These are phyloP conservation scores for Glycine soja DNA, from an alignment of 306 rosid genomes.

Conservation along the genomic window DNA sequence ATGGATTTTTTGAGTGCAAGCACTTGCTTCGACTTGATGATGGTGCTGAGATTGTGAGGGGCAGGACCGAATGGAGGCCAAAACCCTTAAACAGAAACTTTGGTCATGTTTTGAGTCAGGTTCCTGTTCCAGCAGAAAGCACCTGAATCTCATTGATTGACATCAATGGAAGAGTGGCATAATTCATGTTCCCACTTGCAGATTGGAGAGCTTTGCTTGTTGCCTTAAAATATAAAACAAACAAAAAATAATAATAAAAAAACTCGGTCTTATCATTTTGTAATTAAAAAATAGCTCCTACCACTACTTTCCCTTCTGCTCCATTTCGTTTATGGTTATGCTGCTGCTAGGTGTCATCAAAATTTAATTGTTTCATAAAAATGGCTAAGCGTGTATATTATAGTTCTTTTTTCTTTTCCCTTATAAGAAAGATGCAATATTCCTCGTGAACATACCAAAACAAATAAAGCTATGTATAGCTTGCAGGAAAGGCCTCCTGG, in stretches of 20 bases:
- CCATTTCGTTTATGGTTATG: conserved; percentile 43
- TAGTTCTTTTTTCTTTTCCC: not conserved
- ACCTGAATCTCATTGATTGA: conserved; percentile 30
- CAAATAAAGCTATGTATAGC: not conserved
- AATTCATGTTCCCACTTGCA: conserved; percentile 27
- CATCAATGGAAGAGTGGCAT: conserved; percentile 36
- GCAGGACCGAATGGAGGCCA: conserved; percentile 90
- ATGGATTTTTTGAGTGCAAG: conserved; percentile 70
- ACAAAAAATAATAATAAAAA: not conserved
- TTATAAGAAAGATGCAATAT: not conserved
- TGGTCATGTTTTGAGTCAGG: conserved; percentile 44
- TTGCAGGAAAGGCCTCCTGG: not conserved
- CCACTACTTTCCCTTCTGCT: conserved; percentile 1
- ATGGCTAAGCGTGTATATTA: conserved; percentile 52
- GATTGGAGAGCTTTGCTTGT: conserved; percentile 51
- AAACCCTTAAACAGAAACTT: conserved; percentile 55
- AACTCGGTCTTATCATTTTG: conserved; percentile 54
- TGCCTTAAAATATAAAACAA: no score
- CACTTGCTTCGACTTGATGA: conserved; percentile 84
- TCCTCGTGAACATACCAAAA: not conserved
- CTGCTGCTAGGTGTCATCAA: conserved; percentile 42
- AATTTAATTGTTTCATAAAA: conserved; percentile 46
- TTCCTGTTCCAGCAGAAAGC: conserved; percentile 63
- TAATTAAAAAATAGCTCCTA: conserved; percentile 55
- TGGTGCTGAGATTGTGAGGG: conserved; percentile 90